These are phyloP conservation scores for Daedaleopsis sinensis DNA, from an alignment of 768 basidiomycete genomes.

Conservation along the genomic window DNA sequence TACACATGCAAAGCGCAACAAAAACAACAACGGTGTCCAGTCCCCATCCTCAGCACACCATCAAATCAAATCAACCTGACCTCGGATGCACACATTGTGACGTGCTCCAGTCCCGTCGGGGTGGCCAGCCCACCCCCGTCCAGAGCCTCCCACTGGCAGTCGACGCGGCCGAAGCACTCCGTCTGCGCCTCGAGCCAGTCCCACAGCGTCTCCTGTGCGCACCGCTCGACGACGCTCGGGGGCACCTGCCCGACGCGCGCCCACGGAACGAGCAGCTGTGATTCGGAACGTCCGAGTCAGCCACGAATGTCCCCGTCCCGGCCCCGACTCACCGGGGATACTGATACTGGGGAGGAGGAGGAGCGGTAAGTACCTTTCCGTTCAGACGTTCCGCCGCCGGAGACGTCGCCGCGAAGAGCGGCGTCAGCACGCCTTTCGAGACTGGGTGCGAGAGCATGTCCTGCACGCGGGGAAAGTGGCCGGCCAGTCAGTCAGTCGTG, in stretches of 20 bases:
- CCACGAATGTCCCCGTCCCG: not conserved
- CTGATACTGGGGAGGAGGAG: not conserved
- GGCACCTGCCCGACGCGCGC: not conserved
- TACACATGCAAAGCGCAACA: too few relatives aligned
- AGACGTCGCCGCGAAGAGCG: constrained; percentile 16
- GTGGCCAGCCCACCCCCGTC: not conserved
- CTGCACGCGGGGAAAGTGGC: not conserved
- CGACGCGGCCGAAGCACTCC: constrained; percentile 8
- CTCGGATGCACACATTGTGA: not conserved
- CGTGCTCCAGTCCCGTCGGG: not conserved
- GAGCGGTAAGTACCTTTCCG: not conserved
- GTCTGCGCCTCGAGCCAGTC: constrained; percentile 18
- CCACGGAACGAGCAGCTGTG: constrained; percentile 3
- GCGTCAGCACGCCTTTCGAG: constrained; percentile 7
- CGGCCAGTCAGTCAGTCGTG: too few relatives aligned
- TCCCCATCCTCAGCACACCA: too few relatives aligned
- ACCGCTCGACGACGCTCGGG: not conserved
- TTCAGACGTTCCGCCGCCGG: constrained; percentile 1
- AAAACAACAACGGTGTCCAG: too few relatives aligned
- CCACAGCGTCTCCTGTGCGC: constrained; percentile 9
- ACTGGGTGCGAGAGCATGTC: constrained; percentile 10
- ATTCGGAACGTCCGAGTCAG: too few relatives aligned
- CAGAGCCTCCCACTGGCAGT: not conserved
- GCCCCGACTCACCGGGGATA: too few relatives aligned
- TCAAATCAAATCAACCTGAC: not conserved